Conservation (phyloP, 352 stramenopile species). For the Globisporangium emineosum region DNA sequence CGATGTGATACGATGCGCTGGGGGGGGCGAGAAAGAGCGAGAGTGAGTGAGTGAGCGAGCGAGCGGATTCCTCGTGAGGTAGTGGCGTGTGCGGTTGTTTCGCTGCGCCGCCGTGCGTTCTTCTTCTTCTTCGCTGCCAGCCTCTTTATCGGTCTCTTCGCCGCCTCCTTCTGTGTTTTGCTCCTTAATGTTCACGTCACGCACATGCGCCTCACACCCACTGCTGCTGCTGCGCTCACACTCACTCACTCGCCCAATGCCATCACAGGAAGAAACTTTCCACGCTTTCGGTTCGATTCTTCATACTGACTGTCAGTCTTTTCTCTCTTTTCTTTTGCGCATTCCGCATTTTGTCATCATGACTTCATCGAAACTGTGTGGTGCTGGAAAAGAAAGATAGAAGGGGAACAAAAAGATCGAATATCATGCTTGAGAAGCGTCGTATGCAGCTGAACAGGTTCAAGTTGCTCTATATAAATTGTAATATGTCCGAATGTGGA, state of each 20-base stretch:
- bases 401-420: not conserved
- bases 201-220: no score
- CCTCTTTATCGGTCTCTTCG: no score
- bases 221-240: no score
- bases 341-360: not conserved
- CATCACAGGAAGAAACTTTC: no score
- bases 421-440: not conserved
- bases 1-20: not conserved
- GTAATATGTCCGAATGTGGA: not conserved
- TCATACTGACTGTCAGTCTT: no score
- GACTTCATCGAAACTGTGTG: slow-evolving; percentile 10
- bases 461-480: not conserved
- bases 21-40: not conserved
- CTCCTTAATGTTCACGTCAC: no score
- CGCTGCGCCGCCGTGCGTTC: no score
- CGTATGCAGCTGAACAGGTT: not conserved
- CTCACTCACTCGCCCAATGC: no score
- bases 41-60: not conserved
- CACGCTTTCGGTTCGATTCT: no score
- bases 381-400: slow-evolving; percentile 2
- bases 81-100: not conserved
- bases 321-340: not conserved
- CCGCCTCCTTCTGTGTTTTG: no score
- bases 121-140: no score
- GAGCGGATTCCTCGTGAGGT: not conserved